Conservation (phyloP, 495 filamentous ascomycete genomes). For the Lepidopterella palustris region DNA sequence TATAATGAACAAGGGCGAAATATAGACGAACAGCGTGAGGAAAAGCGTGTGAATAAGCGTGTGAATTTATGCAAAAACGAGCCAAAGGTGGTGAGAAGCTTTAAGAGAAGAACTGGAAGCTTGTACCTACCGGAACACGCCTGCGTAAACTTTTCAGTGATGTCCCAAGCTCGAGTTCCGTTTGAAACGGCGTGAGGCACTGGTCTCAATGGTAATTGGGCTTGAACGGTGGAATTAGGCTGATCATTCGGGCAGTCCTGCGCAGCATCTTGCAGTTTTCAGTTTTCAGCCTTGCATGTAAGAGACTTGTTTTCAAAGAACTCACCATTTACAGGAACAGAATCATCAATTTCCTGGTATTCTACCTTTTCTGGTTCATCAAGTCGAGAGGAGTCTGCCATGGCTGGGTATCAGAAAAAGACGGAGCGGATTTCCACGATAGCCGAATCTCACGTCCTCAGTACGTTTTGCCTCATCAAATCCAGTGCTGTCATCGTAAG, state of each 20-base stretch:
- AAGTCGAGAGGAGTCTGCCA: slow-evolving; percentile 7
- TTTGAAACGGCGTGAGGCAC: slow-evolving; percentile 32
- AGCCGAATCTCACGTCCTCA: slow-evolving; percentile 9
- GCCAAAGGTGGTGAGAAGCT: not conserved
- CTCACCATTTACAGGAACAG: not conserved
- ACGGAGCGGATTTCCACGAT: slow-evolving; percentile 8
- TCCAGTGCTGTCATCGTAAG: not conserved
- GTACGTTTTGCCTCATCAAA: not conserved
- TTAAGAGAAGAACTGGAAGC: not conserved
- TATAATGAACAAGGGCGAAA: not conserved
- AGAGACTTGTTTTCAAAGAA: not conserved
- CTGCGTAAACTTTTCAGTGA: slow-evolving; percentile 66
- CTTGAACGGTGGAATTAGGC: not conserved
- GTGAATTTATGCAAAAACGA: too few species aligned
- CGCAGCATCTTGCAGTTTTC: not conserved
- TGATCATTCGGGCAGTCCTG: not conserved
- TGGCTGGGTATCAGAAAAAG: slow-evolving; percentile 8
- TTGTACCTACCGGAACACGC: slow-evolving; percentile 58
- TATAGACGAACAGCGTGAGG: not conserved
- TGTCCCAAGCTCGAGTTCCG: slow-evolving; percentile 55
- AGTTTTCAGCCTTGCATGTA: not conserved
- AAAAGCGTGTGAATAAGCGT: not conserved
- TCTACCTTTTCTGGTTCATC: not conserved
- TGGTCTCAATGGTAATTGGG: slow-evolving; percentile 21
- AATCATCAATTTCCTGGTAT: not conserved